These are phyloP conservation scores for Moesziomyces sp. DNA, from an alignment of 1,284 basidiomycete species.

Conservation along the genomic window DNA sequence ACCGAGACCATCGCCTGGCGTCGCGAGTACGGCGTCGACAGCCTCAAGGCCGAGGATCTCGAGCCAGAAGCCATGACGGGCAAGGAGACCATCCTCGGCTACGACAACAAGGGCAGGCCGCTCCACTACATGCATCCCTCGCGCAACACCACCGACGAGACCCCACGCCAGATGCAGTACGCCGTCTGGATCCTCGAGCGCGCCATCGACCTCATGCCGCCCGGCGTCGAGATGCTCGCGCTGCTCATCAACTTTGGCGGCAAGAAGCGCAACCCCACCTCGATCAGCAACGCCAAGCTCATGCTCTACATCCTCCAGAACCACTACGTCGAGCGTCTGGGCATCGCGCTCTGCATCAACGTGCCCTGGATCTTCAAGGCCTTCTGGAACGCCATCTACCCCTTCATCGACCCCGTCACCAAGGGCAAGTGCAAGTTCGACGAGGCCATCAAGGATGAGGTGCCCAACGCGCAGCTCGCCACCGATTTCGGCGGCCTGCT, in stretches of 20 bases:
- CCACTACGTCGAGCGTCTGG: constrained; percentile 67
- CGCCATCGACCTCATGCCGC: constrained; percentile 68
- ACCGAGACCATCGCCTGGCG: constrained; percentile 69
- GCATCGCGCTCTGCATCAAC: constrained; percentile 68
- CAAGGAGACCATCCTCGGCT: constrained; percentile 68
- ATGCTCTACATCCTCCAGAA: constrained; percentile 67
- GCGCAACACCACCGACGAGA: constrained; percentile 63
- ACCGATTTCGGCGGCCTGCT: constrained; percentile 59
- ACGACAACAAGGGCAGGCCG: constrained; percentile 68
- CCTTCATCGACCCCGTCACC: constrained; percentile 69
- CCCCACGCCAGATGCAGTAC: constrained; percentile 68
- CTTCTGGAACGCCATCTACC: constrained; percentile 64
- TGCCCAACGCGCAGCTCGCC: constrained; percentile 53
- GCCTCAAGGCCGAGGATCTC: constrained; percentile 60
- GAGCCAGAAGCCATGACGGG: constrained; percentile 67
- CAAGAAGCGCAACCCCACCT: constrained; percentile 59
- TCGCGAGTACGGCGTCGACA: constrained; percentile 68
- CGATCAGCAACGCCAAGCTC: constrained; percentile 60
- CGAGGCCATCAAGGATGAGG: constrained; percentile 60
- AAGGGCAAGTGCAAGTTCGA: constrained; percentile 66
- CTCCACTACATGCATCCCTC: constrained; percentile 69
- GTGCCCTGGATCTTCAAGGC: constrained; percentile 57
- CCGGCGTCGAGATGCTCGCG: constrained; percentile 66
- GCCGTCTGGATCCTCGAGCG: constrained; percentile 69
- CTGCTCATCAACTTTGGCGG: constrained; percentile 62